Conservation (phyloP, 495 filamentous ascomycete species). For the Penicillium flavigenum region DNA sequence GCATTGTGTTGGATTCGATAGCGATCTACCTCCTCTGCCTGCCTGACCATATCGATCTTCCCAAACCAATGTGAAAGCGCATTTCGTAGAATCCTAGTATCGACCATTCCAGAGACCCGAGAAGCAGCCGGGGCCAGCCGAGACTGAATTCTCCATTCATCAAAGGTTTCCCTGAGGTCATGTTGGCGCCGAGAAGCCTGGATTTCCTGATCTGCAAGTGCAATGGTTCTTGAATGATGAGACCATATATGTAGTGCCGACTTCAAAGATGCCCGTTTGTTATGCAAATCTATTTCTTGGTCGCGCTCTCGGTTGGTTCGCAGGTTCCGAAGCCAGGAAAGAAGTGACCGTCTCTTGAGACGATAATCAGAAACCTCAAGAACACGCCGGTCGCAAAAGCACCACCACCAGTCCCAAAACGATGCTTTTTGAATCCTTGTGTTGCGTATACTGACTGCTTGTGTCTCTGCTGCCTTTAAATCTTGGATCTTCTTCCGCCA, state of each 20-base stretch:
- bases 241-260: slow-evolving; percentile 37
- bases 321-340: slow-evolving; percentile 47
- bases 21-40: slow-evolving; percentile 56
- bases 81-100: slow-evolving; percentile 48
- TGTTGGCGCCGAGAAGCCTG: slow-evolving; percentile 32
- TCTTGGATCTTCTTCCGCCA: slow-evolving; percentile 51
- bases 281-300: slow-evolving; percentile 38
- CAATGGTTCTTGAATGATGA: slow-evolving; percentile 30
- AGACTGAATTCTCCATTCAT: slow-evolving; percentile 44
- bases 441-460: slow-evolving; percentile 47
- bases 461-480: slow-evolving; percentile 33
- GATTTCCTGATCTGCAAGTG: slow-evolving; percentile 34
- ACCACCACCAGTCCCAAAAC: slow-evolving; percentile 59
- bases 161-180: slow-evolving; percentile 31
- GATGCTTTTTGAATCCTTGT: slow-evolving; percentile 43
- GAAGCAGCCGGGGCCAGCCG: slow-evolving; percentile 49
- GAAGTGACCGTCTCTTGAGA: slow-evolving; percentile 47
- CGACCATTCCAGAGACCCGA: slow-evolving; percentile 46
- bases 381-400: slow-evolving; percentile 53
- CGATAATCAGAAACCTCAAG: slow-evolving; percentile 51
- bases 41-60: slow-evolving; percentile 47
- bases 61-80: slow-evolving; percentile 54
- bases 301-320: slow-evolving; percentile 44
- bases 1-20: slow-evolving; percentile 55
- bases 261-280: slow-evolving; percentile 27